phyloP scores from a whole-genome alignment of 179 eudicot genomes.

The Beta macrorhiza region DNA sequence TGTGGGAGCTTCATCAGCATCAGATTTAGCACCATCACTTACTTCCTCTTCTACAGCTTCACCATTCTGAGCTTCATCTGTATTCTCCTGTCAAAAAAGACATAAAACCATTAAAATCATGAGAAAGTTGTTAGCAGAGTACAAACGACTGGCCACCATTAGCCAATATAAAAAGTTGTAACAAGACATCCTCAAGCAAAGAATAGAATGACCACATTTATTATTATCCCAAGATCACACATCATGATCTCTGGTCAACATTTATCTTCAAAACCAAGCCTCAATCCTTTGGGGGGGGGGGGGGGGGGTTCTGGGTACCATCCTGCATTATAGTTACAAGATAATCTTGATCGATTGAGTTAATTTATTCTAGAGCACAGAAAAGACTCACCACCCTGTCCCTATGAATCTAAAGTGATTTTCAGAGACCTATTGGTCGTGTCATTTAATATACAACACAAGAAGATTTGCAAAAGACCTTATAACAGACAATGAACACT shows the following conservation, averaged over 20 bases:
- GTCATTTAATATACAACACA: no score
- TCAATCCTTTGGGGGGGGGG: not conserved
- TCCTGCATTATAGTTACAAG: not conserved
- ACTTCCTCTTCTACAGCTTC: constrained; percentile 35
- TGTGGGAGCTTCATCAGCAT: constrained; percentile 42
- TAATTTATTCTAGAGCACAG: not conserved
- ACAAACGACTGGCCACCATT: not conserved
- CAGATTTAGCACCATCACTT: constrained; percentile 38
- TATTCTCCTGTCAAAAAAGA: constrained; percentile 41
- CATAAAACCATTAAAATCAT: constrained; percentile 15
- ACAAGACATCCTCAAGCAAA: not conserved
- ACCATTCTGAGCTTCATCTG: constrained; percentile 36
- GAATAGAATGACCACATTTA: not conserved
- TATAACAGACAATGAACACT: not conserved
- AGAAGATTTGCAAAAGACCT: no score
- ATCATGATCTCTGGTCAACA: not conserved
- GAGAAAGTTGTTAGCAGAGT: not conserved
- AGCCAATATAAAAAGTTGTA: not conserved
- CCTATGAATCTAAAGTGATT: not conserved
- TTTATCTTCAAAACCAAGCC: not conserved
- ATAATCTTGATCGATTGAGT: not conserved
- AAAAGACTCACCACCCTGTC: not conserved
- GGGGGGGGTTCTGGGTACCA: not conserved
- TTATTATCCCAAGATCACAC: not conserved
- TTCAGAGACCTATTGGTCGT: not conserved